Conservation (phyloP, 805 yeast species). For the Wickerhamiella australiensis region DNA sequence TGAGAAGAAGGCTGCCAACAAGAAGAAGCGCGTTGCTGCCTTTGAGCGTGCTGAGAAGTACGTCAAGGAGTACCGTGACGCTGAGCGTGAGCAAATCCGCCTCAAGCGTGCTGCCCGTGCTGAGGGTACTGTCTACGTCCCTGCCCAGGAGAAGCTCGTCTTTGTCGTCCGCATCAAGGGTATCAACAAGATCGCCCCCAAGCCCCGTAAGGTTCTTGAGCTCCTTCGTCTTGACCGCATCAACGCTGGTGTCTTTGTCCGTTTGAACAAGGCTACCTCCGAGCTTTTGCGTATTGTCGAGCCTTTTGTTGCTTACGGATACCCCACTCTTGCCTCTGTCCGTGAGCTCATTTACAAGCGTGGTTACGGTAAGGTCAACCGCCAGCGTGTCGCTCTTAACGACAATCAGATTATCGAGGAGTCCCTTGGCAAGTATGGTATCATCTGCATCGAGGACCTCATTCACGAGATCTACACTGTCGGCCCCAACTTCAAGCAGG, state of each 20-base stretch:
- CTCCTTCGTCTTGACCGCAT: conserved; percentile 86
- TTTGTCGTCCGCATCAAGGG: conserved; percentile 98
- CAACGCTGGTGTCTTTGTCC: conserved; percentile 90
- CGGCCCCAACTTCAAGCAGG: conserved; percentile 98
- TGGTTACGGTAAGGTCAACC: conserved; percentile 95
- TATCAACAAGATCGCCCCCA: conserved; percentile 96
- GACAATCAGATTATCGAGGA: conserved; percentile 85
- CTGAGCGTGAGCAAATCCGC: conserved; percentile 79
- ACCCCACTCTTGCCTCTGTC: conserved; percentile 85
- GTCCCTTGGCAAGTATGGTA: conserved; percentile 83
- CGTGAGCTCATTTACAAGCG: conserved; percentile 94
- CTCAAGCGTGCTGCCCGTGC: conserved; percentile 79
- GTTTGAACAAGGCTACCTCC: conserved; percentile 87
- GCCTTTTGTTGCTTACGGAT: conserved; percentile 95
- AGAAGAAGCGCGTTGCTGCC: conserved; percentile 35
- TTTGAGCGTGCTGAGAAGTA: conserved; percentile 94
- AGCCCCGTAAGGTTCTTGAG: conserved; percentile 95
- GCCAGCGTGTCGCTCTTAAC: conserved; percentile 83
- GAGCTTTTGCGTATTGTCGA: conserved; percentile 89
- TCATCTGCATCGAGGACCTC: conserved; percentile 81
- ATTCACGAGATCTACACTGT: conserved; percentile 93
- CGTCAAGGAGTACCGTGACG: conserved; percentile 86
- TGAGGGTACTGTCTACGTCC: conserved; percentile 83
- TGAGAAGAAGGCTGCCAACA: conserved; percentile 28
- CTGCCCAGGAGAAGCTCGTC: conserved; percentile 87